These are phyloP conservation scores for Crithidia sp. DNA, from an alignment of 208 protist species.

Conservation along the genomic window DNA sequence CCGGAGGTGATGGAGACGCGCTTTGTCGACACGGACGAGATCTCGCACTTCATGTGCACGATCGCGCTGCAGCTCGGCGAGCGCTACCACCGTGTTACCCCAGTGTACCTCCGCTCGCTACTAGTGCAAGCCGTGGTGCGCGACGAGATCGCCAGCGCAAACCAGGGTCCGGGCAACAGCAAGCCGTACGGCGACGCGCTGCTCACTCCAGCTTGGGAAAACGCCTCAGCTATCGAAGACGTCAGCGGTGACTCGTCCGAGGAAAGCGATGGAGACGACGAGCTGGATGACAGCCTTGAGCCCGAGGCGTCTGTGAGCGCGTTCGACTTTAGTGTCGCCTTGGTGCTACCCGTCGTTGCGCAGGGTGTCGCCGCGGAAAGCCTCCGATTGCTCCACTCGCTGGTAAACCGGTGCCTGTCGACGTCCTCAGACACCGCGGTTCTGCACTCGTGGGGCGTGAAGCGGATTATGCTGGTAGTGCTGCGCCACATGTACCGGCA, in stretches of 20 bases:
- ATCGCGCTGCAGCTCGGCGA: conserved; percentile 36
- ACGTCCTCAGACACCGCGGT: conserved; percentile 34
- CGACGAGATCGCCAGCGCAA: conserved; percentile 28
- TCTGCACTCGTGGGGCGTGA: conserved; percentile 72
- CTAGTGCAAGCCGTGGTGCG: conserved; percentile 40
- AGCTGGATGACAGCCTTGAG: conserved; percentile 17
- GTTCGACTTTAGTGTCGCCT: conserved; percentile 71
- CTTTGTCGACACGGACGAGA: conserved; percentile 32
- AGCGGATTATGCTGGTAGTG: conserved; percentile 56
- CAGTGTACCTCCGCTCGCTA: conserved; percentile 36
- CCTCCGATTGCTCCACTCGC: conserved; percentile 59
- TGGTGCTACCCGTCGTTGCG: conserved; percentile 42
- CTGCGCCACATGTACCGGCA: conserved; percentile 56
- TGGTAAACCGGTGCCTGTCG: conserved; percentile 61
- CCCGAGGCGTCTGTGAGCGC: conserved; percentile 40
- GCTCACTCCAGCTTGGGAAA: conserved; percentile 32
- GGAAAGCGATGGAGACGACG: conserved; percentile 12
- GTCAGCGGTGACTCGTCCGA: conserved; percentile 5
- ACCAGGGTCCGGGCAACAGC: conserved; percentile 16
- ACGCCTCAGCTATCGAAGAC: not conserved
- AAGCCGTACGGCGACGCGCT: conserved; percentile 27
- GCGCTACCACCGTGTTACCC: conserved; percentile 33
- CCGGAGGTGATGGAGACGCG: conserved; percentile 40
- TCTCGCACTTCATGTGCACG: conserved; percentile 45
- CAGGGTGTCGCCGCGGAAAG: conserved; percentile 40